Conservation (phyloP, 129 eudicot species). For the Silybum marianum region DNA sequence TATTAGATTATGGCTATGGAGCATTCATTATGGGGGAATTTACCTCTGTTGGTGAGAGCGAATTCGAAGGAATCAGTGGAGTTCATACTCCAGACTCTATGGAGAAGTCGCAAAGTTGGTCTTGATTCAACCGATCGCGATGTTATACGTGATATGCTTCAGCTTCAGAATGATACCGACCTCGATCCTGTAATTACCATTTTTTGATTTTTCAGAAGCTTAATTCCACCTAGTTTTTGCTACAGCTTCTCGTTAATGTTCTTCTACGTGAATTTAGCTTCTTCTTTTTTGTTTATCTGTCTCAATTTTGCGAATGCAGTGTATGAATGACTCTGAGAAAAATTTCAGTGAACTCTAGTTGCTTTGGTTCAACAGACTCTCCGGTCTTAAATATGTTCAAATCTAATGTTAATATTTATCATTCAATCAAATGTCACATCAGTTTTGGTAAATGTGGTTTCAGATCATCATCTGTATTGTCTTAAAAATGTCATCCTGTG, state of each 20-base stretch:
- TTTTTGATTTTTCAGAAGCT: not conserved
- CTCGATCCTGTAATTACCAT: slow-evolving; percentile 53
- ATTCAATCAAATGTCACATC: not conserved
- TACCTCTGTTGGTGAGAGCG: slow-evolving; percentile 58
- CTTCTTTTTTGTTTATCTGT: too few relatives aligned
- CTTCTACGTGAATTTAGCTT: not conserved
- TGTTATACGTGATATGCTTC: slow-evolving; percentile 58
- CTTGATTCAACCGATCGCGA: slow-evolving; percentile 62
- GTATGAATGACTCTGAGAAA: too few relatives aligned
- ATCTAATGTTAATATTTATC: not conserved
- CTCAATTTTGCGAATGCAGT: too few relatives aligned
- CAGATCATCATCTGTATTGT: too few relatives aligned
- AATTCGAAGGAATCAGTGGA: slow-evolving; percentile 66
- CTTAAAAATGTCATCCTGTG: not conserved
- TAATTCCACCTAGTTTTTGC: not conserved
- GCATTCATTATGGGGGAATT: slow-evolving; percentile 56
- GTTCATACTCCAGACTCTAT: slow-evolving; percentile 56
- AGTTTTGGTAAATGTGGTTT: too few relatives aligned
- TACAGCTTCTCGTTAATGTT: not conserved
- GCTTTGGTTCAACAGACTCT: too few relatives aligned
- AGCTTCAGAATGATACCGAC: slow-evolving; percentile 49
- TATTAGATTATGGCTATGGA: slow-evolving; percentile 9
- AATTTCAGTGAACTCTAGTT: too few relatives aligned
- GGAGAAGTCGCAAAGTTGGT: slow-evolving; percentile 64
- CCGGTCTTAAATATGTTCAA: too few relatives aligned